Base-by-base conservation (phyloP, 352 stramenopile genomes). In the Globisporangium camurandrum region DNA sequence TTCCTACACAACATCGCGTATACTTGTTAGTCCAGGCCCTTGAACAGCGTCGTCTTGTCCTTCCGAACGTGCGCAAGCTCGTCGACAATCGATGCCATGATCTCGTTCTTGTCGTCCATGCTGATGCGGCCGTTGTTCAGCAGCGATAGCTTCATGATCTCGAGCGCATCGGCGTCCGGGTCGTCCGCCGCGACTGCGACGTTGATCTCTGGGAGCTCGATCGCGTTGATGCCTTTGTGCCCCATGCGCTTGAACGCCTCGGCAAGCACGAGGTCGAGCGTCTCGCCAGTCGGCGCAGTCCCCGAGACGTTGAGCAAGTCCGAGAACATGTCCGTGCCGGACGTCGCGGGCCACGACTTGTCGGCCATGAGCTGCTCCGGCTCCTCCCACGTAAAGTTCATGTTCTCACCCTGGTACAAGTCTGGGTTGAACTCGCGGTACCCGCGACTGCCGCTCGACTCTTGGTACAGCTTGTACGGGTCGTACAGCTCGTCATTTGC, bases 21-120 rank as follows among this genome's bases (percentile, higher is more conserved):
- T n/a, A n/a, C n/a, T n/a, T n/a, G n/a, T 57, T 64, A 72, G 2
- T 88, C 75, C 24, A 89, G 54, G 30, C 77, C 70, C 62, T 89
- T 86, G 57, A 93, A 90, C 50, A 94, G 67, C 64, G 58, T 77
- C 43, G 83, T 92, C 66, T 88, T 87, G 67, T 94, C 83, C 51
- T 85, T 86, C 59, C 79, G 79, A 50, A 92, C 51, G 61, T 88
- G 71, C 53, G 88, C 59, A 20, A 94, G 62, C 57, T 94, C 83
- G 56, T 94, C 81, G 17, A 94, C 69, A 19, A 94, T 64, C 30
- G 72, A 79, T 51, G 66, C 71, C 43, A 94, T 64, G 68, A 94
- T 78, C 58, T 94, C 71, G 58, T 94, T 80, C 76, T 94, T 94
- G 72, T 92, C 83, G 56, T 88, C 83, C 78, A 94, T 89, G 44